These are phyloP conservation scores for Gracilaria domingensis DNA, from an alignment of 23 red algal genomes.

Conservation along the genomic window DNA sequence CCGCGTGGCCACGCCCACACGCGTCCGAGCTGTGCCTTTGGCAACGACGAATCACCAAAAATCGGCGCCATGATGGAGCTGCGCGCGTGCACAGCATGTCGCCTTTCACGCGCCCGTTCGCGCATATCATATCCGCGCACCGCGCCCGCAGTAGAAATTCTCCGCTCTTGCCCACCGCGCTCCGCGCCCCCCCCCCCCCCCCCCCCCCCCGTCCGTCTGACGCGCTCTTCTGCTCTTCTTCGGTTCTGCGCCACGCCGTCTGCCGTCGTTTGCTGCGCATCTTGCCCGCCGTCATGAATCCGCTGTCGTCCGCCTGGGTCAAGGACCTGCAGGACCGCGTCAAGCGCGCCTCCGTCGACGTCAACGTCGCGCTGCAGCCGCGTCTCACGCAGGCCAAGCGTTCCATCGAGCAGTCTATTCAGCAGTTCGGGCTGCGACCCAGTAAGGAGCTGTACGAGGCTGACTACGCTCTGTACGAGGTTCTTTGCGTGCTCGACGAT, in stretches of 20 bases:
- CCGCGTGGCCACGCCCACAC: too few relatives aligned
- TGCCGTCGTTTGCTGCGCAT: neutral
- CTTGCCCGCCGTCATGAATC: constrained; percentile 21
- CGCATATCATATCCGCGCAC: too few relatives aligned
- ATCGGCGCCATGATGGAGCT: too few relatives aligned
- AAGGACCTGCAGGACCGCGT: constrained; percentile 82
- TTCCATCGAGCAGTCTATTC: constrained; percentile 68
- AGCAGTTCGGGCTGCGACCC: constrained; percentile 61
- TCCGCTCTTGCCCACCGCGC: neutral
- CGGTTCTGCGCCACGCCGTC: neutral
- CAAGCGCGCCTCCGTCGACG: constrained; percentile 64
- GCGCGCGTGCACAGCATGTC: neutral
- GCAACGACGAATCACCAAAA: too few relatives aligned
- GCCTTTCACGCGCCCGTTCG: too few relatives aligned
- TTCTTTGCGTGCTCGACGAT: constrained; percentile 61
- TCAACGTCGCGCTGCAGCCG: constrained; percentile 76
- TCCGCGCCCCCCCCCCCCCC: neutral
- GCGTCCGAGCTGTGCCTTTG: too few relatives aligned
- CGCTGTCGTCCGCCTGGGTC: constrained; percentile 70
- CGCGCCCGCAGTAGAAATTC: neutral
- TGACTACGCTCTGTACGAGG: constrained; percentile 44
- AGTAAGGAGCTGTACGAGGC: constrained; percentile 59
- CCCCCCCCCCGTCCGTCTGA: neutral
- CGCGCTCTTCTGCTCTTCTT: neutral
- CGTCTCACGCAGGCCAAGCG: constrained; percentile 68